phyloP scores from a whole-genome alignment of 2,329 filamentous ascomycete species.

The Cercospora sesami region DNA sequence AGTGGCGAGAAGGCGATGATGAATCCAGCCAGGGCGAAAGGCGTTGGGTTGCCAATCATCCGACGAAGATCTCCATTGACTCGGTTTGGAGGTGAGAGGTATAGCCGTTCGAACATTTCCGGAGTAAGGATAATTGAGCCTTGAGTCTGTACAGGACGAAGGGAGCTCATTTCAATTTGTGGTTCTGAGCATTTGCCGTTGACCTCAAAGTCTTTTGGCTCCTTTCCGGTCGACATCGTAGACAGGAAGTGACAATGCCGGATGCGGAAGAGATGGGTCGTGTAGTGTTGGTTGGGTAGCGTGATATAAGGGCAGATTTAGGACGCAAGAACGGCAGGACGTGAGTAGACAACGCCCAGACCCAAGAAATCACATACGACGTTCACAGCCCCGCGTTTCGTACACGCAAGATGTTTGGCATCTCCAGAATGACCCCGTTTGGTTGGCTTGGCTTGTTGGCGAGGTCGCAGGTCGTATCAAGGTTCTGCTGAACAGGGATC shows the following conservation, averaged over 20 bases:
- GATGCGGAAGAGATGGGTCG: neutral
- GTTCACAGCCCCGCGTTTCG: neutral
- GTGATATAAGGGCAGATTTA: neutral
- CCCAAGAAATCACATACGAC: neutral
- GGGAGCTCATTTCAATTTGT: neutral
- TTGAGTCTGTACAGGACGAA: neutral
- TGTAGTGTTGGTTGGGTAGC: neutral
- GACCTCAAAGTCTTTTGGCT: neutral
- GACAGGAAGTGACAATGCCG: neutral
- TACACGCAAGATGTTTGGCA: neutral
- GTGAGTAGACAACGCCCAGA: neutral
- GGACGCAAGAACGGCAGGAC: neutral
- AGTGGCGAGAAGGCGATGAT: neutral
- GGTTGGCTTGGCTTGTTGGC: neutral
- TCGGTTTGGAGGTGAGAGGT: neutral
- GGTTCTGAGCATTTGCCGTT: neutral
- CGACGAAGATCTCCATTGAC: neutral
- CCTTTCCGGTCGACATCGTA: neutral
- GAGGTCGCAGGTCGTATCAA: neutral
- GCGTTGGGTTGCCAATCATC: neutral
- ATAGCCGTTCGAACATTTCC: conserved; percentile 5
- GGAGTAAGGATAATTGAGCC: neutral
- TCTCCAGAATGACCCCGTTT: neutral
- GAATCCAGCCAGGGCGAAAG: neutral
- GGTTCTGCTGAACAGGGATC: neutral